phyloP scores from a whole-genome alignment of 306 rosid genomes.

The Lathyrus tuberosus region DNA sequence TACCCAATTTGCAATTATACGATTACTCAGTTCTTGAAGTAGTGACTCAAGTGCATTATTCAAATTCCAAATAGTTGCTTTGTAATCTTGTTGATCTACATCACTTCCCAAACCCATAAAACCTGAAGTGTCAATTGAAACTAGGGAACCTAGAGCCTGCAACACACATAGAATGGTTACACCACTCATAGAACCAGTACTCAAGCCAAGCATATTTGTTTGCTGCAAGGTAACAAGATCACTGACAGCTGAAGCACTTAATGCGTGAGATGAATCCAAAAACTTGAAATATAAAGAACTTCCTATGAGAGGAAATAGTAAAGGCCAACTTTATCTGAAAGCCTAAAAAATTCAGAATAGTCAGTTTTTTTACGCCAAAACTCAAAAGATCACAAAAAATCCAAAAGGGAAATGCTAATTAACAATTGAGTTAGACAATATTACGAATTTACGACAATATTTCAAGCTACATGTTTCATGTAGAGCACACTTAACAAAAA shows the following conservation, averaged over 20 bases:
- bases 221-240: slow-evolving; percentile 90
- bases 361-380: too few relatives aligned
- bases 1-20: too few relatives aligned
- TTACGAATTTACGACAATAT: too few relatives aligned
- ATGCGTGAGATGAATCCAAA: slow-evolving; percentile 73
- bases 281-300: slow-evolving; percentile 73
- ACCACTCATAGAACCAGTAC: slow-evolving; percentile 98
- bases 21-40: slow-evolving; percentile 91
- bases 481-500: too few relatives aligned
- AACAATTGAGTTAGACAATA: too few relatives aligned
- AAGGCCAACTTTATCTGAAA: too few relatives aligned
- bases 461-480: too few relatives aligned
- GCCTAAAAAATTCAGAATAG: too few relatives aligned
- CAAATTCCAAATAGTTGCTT: slow-evolving; percentile 77
- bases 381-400: too few relatives aligned
- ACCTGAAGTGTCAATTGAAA: slow-evolving; percentile 51
- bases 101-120: slow-evolving; percentile 52
- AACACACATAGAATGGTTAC: slow-evolving; percentile 90
- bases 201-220: slow-evolving; percentile 91
- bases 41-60: slow-evolving; percentile 85
- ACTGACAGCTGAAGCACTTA: slow-evolving; percentile 80
- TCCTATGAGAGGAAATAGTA: slow-evolving; percentile 79
- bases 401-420: too few relatives aligned
- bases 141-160: slow-evolving; percentile 84
- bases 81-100: slow-evolving; percentile 73